Percentiles rank a stretch among this genome's conserved stretches.
Evolutionary conservation across 208 protist species (phyloP).

Genomic region (Leishmania martiniquensis): DNA sequence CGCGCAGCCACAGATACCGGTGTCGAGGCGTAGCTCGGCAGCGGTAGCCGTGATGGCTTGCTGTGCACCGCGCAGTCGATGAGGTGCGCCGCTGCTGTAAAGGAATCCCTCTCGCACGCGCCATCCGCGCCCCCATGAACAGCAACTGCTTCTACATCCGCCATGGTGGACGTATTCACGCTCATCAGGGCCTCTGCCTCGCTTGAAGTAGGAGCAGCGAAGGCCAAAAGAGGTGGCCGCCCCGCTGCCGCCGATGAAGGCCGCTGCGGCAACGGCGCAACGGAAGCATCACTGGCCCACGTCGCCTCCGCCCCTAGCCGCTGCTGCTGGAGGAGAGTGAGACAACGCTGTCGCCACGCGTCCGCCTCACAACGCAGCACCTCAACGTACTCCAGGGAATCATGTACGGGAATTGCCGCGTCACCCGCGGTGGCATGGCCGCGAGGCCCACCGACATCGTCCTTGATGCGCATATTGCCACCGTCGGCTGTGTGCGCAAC

Average conservation of each 20-base stretch:
- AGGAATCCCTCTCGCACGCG: neutral
- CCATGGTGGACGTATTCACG: neutral
- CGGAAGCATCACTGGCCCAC: neutral
- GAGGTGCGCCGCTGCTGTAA: neutral
- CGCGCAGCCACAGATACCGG: neutral
- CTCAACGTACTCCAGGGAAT: slow-evolving; percentile 13
- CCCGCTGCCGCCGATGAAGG: neutral
- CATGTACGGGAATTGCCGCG: neutral
- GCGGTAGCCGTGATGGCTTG: neutral
- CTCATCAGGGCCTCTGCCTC: neutral
- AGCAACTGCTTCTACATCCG: neutral
- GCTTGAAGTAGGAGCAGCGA: neutral
- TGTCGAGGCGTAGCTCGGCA: neutral
- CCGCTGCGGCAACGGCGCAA: slow-evolving; percentile 5
- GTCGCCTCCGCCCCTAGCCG: neutral
- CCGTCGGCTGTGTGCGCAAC: neutral
- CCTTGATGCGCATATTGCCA: neutral
- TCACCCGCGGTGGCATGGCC: slow-evolving; percentile 2
- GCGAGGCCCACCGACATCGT: neutral
- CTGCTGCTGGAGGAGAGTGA: slow-evolving; percentile 35
- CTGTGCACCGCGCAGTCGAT: neutral
- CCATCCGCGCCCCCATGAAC: neutral
- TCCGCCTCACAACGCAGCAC: slow-evolving; percentile 47
- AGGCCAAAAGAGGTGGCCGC: neutral
- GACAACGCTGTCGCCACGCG: slow-evolving; percentile 50